Evolutionary conservation across 805 yeast genomes (phyloP), one percentile per base, ranked within the genome.

Genomic region (Schwanniomyces pseudopolymorphus): DNA sequence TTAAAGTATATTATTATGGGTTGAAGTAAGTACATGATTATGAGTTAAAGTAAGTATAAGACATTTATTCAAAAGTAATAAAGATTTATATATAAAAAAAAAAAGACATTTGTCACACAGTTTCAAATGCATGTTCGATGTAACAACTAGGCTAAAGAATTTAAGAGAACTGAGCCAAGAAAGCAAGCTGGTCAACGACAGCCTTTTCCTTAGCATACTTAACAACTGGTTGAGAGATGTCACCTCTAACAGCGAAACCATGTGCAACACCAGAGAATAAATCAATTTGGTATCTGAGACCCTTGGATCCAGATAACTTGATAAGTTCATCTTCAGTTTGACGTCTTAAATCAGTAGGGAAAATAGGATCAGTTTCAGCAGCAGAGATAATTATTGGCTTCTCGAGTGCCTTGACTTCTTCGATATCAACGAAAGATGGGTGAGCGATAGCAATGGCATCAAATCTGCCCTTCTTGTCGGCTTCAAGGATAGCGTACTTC

Each of bases 231-330:
- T 70, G 66, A 6, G 67, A 52, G 24, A 75, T 51, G 60, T 90
- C 96, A 47, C 95, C 96, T 68, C 87, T 85, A 37, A 79, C 83
- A 17, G 96, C 81, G 63, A 74, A 91, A 0, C 97, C 97, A 63
- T 91, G 97, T 3, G 61, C 20, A 20, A 79, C 84, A 46, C 85
- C 85, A 26, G 84, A 62, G 63, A 79, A 85, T 39, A 87, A 59
- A 48, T 83, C 80, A 21, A 85, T 56, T 66, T 80, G 83, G 70
- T 79, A 90, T 43, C 48, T 49, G 33, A 80, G 80, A 45, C 74
- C 75, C 44, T 74, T 74, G 16, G 39, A 21, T 16, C 22, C 28
- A 21, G 42, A 39, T 33, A 53, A 52, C 44, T 57, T 53, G 37
- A 55, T 67, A 57, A 86, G 77, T 54, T 76, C 78, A 8, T 66